phyloP scores from a whole-genome alignment of 352 stramenopile genomes.

The Thraustotheca clavata region DNA sequence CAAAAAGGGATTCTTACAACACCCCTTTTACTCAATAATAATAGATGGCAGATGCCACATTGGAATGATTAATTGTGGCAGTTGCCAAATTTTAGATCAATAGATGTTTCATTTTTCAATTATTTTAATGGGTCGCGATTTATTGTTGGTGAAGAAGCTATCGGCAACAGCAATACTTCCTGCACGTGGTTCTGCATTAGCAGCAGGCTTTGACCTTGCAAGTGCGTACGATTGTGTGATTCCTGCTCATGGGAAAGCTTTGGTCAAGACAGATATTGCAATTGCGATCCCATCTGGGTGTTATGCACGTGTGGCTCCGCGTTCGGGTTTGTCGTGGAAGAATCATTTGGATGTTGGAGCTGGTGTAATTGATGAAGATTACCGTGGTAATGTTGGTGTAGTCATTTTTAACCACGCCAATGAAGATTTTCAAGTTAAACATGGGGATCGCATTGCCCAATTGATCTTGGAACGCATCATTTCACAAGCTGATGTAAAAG shows the following conservation, averaged over 20 bases:
- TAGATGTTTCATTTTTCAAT: constrained; percentile 1
- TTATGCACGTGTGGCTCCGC: constrained; percentile 91
- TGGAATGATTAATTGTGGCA: too few relatives aligned
- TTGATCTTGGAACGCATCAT: constrained; percentile 95
- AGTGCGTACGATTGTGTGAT: constrained; percentile 85
- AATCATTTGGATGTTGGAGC: constrained; percentile 98
- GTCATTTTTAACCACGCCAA: constrained; percentile 98
- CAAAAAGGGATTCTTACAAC: too few relatives aligned
- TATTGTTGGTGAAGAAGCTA: constrained; percentile 78
- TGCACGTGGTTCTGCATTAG: constrained; percentile 57
- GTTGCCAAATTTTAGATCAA: too few relatives aligned
- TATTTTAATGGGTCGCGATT: constrained; percentile 21
- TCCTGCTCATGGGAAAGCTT: constrained; percentile 83
- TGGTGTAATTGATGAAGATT: constrained; percentile 97
- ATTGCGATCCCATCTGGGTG: constrained; percentile 92
- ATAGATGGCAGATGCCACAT: too few relatives aligned
- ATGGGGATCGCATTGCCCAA: constrained; percentile 96
- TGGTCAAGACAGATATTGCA: constrained; percentile 96
- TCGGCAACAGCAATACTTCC: constrained; percentile 74
- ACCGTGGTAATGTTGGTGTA: constrained; percentile 96
- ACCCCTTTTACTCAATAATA: too few relatives aligned
- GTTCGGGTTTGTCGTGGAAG: constrained; percentile 94
- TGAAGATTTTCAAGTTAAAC: constrained; percentile 91
- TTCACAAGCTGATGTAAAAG: constrained; percentile 81
- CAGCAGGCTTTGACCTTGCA: constrained; percentile 78